Conservation (phyloP, 1,284 basidiomycete species). For the Tetrapyrgos nigripes region DNA sequence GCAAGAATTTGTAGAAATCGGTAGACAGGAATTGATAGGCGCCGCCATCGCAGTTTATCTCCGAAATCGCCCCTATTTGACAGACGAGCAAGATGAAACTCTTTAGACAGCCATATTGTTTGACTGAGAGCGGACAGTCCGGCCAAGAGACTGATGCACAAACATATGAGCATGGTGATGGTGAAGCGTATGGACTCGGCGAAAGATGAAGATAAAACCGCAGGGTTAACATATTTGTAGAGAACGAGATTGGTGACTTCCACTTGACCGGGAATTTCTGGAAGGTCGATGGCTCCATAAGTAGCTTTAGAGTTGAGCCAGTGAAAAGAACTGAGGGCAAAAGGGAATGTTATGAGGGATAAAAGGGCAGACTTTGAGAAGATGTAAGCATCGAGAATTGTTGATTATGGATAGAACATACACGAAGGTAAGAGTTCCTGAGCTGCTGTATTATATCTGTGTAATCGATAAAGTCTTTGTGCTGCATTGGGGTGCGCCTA, state of each 20-base stretch:
- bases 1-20: conserved; percentile 24
- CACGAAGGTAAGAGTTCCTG: not conserved
- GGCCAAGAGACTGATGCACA: not conserved
- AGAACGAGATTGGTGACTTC: not conserved
- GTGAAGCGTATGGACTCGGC: not conserved
- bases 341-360: not conserved
- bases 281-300: not conserved
- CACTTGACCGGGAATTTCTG: not conserved
- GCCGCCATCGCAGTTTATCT: not conserved
- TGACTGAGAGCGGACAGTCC: not conserved
- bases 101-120: not conserved
- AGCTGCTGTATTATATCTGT: not conserved
- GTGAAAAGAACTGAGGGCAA: not conserved
- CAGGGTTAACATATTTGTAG: not conserved
- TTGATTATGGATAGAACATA: not conserved
- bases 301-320: not conserved
- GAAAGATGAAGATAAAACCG: not conserved
- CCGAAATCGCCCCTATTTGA: not conserved
- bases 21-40: not conserved
- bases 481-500: too few species aligned
- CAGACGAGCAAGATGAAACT: not conserved
- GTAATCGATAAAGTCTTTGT: not conserved
- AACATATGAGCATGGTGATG: not conserved
- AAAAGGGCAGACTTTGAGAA: not conserved
- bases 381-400: not conserved